phyloP scores from a whole-genome alignment of 2,329 filamentous ascomycete species.

The Sporothrix variecibatus region DNA sequence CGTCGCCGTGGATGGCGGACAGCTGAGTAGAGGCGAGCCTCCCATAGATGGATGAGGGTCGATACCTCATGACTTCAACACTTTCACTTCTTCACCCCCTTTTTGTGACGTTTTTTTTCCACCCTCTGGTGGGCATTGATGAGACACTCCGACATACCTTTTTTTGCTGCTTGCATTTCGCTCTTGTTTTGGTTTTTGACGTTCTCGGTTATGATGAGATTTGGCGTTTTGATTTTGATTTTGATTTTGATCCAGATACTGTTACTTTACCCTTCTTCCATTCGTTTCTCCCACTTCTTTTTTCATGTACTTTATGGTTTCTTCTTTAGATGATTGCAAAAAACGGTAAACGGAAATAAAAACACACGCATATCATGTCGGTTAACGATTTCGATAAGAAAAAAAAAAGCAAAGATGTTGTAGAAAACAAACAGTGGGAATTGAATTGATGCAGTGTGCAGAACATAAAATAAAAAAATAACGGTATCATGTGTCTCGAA shows the following conservation, averaged over 20 bases:
- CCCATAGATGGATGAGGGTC: not conserved
- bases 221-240: not conserved
- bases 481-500: not conserved
- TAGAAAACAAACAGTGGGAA: not conserved
- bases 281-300: not conserved
- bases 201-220: not conserved
- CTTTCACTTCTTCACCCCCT: conserved; percentile 11
- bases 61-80: not conserved
- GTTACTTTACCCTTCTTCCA: not conserved
- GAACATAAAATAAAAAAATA: not conserved
- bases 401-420: not conserved
- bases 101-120: not conserved
- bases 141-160: not conserved
- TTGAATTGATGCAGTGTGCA: not conserved
- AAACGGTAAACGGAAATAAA: not conserved
- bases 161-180: not conserved
- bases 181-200: not conserved
- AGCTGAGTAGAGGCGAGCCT: not conserved
- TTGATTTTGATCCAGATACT: not conserved
- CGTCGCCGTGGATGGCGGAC: conserved; percentile 2
- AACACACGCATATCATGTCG: conserved; percentile 13
- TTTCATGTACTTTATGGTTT: conserved; percentile 4
- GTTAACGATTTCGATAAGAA: not conserved
- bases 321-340: not conserved
- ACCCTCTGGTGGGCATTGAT: not conserved